A percentile compares a stretch with the other conserved stretches of the same genome.
These are phyloP conservation scores for Metschnikowia gelsemii DNA, from an alignment of 805 yeast species.

Conservation along the genomic window DNA sequence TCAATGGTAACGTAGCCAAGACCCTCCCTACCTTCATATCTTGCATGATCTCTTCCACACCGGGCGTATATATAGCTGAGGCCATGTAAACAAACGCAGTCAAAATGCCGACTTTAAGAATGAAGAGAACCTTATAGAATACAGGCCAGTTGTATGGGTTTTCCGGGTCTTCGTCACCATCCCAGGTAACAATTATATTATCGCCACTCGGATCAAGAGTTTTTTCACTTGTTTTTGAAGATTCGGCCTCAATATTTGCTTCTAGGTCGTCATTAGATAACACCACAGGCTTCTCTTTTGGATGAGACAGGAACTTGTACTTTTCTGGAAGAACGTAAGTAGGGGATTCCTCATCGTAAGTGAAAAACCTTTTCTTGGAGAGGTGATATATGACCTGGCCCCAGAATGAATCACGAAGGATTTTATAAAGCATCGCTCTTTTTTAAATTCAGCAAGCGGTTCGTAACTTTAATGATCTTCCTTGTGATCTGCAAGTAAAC, in stretches of 20 bases:
- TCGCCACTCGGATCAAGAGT: not conserved
- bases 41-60: constrained; percentile 42
- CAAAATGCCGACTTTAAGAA: constrained; percentile 43
- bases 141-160: constrained; percentile 58
- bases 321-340: constrained; percentile 33
- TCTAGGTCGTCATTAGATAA: no score
- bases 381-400: constrained; percentile 28
- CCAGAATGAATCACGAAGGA: constrained; percentile 32
- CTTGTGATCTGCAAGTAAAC: no score
- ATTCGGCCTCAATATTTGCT: no score
- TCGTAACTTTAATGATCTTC: no score
- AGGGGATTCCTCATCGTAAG: constrained; percentile 28
- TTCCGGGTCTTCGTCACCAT: constrained; percentile 51
- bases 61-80: constrained; percentile 56
- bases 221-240: no score
- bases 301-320: constrained; percentile 17
- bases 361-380: constrained; percentile 24
- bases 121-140: constrained; percentile 37
- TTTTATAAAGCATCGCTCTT: constrained; percentile 12
- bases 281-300: constrained; percentile 11
- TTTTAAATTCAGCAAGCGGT: no score
- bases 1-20: constrained; percentile 50
- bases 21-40: constrained; percentile 46
- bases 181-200: constrained; percentile 31
- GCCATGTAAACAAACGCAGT: constrained; percentile 56